Percentiles rank a stretch among this genome's conserved stretches.
Evolutionary conservation across 495 filamentous ascomycete species (phyloP).

Genomic region (Filosporella fistucella): DNA sequence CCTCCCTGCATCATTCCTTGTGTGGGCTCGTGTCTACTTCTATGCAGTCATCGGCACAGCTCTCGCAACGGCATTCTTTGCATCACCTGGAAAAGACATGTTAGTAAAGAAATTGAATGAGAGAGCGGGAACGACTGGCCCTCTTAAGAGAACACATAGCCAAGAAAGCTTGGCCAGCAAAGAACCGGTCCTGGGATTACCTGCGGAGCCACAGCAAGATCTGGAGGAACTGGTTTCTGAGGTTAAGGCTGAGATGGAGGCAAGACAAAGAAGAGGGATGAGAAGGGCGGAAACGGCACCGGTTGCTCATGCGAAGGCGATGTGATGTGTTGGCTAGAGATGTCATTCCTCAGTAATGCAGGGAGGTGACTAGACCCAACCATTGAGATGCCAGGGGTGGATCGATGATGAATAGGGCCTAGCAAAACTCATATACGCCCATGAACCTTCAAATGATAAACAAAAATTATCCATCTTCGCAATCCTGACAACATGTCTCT

Average conservation of each 20-base stretch:
- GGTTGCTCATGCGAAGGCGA: background rate
- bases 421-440: too few relatives aligned
- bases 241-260: slow-evolving; percentile 63
- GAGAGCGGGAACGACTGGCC: slow-evolving; percentile 35
- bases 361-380: too few relatives aligned
- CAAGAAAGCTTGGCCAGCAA: slow-evolving; percentile 21
- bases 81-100: slow-evolving; percentile 65
- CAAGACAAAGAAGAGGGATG: slow-evolving; percentile 9
- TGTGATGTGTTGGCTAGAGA: too few relatives aligned
- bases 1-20: slow-evolving; percentile 57
- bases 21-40: slow-evolving; percentile 88
- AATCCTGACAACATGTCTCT: too few relatives aligned
- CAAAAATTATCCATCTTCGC: too few relatives aligned
- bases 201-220: slow-evolving; percentile 70
- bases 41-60: slow-evolving; percentile 70
- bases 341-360: too few relatives aligned
- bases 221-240: slow-evolving; percentile 76
- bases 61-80: slow-evolving; percentile 66
- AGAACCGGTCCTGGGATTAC: slow-evolving; percentile 64
- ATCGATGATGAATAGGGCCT: too few relatives aligned
- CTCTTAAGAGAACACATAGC: slow-evolving; percentile 14
- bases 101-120: slow-evolving; percentile 56
- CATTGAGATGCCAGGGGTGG: too few relatives aligned
- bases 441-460: too few relatives aligned
- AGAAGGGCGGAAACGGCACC: background rate